Percentiles rank a stretch among this genome's conserved stretches.
These are phyloP conservation scores for Endoconidiophora laricicola DNA, from an alignment of 2,329 filamentous ascomycete species.

Conservation along the genomic window DNA sequence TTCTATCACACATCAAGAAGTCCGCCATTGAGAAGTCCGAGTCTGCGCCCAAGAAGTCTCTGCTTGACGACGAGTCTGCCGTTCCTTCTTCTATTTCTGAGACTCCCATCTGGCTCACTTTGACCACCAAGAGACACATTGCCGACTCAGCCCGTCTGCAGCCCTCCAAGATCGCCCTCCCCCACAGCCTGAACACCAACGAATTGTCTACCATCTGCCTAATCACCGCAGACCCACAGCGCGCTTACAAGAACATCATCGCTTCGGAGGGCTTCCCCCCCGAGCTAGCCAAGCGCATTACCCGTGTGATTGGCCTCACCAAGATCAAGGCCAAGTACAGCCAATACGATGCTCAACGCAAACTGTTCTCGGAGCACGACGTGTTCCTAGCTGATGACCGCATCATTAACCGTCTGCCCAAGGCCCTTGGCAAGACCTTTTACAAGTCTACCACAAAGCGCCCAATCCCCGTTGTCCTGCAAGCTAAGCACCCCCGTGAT, in stretches of 20 bases:
- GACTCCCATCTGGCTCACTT: slow-evolving; percentile 42
- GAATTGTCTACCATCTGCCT: slow-evolving; percentile 60
- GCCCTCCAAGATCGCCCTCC: slow-evolving; percentile 65
- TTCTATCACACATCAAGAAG: slow-evolving; percentile 45
- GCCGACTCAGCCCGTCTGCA: slow-evolving; percentile 62
- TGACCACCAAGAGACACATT: slow-evolving; percentile 50
- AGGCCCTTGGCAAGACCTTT: slow-evolving; percentile 76
- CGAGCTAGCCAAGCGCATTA: slow-evolving; percentile 49
- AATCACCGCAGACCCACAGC: slow-evolving; percentile 67
- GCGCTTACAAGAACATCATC: slow-evolving; percentile 78
- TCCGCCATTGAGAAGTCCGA: slow-evolving; percentile 30
- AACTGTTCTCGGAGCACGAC: slow-evolving; percentile 74
- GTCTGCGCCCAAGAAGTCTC: slow-evolving; percentile 35
- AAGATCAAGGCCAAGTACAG: slow-evolving; percentile 75
- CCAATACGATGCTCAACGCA: slow-evolving; percentile 72
- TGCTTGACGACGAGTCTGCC: slow-evolving; percentile 32
- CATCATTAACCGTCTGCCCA: slow-evolving; percentile 57
- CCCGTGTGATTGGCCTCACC: slow-evolving; percentile 60
- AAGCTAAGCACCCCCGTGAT: slow-evolving; percentile 20
- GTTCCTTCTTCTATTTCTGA: slow-evolving; percentile 22
- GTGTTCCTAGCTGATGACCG: slow-evolving; percentile 87
- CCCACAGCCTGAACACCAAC: slow-evolving; percentile 56
- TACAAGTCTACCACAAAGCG: slow-evolving; percentile 72
- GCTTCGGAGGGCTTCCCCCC: slow-evolving; percentile 55
- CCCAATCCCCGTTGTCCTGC: slow-evolving; percentile 66